Evolutionary conservation across 352 stramenopile species (phyloP).

Genomic region (Globisporangium splendens): DNA sequence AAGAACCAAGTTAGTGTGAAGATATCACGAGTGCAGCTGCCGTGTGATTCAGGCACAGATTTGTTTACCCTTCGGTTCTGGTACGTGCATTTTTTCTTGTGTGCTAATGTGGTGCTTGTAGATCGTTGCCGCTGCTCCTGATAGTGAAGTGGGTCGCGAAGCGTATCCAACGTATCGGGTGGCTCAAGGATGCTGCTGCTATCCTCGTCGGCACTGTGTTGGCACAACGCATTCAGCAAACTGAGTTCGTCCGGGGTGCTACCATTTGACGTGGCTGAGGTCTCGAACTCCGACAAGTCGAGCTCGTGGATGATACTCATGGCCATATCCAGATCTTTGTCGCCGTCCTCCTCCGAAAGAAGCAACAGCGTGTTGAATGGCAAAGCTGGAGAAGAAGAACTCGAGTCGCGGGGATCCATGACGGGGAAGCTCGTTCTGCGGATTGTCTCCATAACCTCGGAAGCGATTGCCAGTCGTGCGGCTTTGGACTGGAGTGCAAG

Average conservation of each 20-base stretch:
- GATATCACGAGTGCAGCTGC: not conserved
- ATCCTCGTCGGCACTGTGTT: not conserved
- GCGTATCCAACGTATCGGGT: not conserved
- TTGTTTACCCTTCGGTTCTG: slow-evolving; percentile 11
- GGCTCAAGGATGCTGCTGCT: not conserved
- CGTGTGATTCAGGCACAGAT: not conserved
- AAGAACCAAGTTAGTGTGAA: not conserved
- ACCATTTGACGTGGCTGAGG: not conserved
- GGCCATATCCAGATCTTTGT: slow-evolving; percentile 11
- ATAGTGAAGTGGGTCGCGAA: not conserved
- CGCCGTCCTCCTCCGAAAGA: slow-evolving; percentile 1
- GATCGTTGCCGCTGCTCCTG: not conserved
- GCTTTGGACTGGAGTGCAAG: not conserved
- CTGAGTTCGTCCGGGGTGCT: not conserved
- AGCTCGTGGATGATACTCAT: slow-evolving; percentile 16
- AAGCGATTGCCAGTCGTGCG: not conserved
- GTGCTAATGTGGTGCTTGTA: not conserved
- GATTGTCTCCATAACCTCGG: slow-evolving; percentile 9
- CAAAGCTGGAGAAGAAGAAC: not conserved
- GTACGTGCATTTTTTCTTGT: slow-evolving; percentile 16
- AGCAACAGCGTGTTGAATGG: slow-evolving; percentile 3
- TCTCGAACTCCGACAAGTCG: slow-evolving; percentile 10
- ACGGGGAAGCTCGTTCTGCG: not conserved
- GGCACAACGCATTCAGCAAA: slow-evolving; percentile 6
- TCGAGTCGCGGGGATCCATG: slow-evolving; percentile 1